A percentile compares a stretch with the other conserved stretches of the same genome.
Evolutionary conservation across 306 rosid genomes (phyloP).

Genomic region (Canavalia ensiformis): DNA sequence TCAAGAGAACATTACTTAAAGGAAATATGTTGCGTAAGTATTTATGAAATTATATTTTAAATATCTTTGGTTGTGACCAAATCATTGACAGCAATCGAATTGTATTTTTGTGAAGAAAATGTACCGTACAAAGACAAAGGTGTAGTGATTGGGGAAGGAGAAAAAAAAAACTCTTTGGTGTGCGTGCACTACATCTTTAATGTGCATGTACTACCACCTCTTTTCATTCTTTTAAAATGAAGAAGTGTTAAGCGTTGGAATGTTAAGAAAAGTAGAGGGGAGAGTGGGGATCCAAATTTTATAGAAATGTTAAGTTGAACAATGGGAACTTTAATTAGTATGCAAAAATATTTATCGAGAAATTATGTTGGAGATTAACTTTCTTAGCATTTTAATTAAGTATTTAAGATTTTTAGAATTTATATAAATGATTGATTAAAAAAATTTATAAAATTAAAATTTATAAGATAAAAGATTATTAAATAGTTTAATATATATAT

Average conservation of each 20-base stretch:
- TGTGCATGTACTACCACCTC: neutral
- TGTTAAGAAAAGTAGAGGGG: constrained; percentile 38
- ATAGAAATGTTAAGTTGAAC: neutral
- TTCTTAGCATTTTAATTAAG: neutral
- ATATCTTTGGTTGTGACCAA: constrained; percentile 40
- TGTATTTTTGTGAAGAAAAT: constrained; percentile 49
- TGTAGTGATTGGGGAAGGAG: neutral
- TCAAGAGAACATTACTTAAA: neutral
- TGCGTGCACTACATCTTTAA: neutral
- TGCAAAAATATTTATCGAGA: neutral
- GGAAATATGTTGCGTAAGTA: constrained; percentile 47
- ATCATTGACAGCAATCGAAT: constrained; percentile 53
- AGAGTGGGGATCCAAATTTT: neutral
- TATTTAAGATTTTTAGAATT: no score
- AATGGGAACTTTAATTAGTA: neutral
- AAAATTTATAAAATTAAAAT: no score
- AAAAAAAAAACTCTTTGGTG: neutral
- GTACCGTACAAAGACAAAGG: constrained; percentile 55
- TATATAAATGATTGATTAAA: no score
- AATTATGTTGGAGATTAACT: constrained; percentile 38
- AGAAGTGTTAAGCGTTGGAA: constrained; percentile 42
- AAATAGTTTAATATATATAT: no score
- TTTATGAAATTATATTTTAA: constrained; percentile 48
- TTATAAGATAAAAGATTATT: no score
- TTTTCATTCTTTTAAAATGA: constrained; percentile 39